Evolutionary conservation across 2,329 filamentous ascomycete species (phyloP).

Genomic region (Cryoendolithus antarcticus): DNA sequence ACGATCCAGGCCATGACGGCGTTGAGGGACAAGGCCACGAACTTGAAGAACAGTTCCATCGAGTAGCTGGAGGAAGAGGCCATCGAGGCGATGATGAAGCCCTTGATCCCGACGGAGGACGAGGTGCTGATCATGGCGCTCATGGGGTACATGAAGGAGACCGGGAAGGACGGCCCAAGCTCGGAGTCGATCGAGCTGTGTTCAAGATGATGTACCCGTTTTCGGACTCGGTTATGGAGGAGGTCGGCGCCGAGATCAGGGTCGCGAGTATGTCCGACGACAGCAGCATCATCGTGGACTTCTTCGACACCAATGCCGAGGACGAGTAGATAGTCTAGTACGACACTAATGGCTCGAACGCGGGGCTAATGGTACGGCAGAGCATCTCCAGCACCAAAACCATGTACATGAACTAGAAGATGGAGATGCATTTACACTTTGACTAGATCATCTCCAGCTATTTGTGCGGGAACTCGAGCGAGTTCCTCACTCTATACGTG

Average conservation of each 20-base stretch:
- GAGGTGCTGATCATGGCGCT: slow-evolving; percentile 1
- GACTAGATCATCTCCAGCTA: no score
- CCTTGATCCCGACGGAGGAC: neutral
- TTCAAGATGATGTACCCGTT: slow-evolving; percentile 1
- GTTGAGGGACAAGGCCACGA: neutral
- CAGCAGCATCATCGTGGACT: neutral
- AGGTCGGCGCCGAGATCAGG: neutral
- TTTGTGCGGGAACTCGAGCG: no score
- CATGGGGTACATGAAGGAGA: neutral
- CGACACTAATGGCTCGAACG: no score
- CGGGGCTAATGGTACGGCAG: no score
- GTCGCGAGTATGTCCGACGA: neutral
- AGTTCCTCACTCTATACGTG: no score
- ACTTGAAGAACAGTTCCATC: neutral
- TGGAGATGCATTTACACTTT: no score
- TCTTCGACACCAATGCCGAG: neutral
- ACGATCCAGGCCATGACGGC: neutral
- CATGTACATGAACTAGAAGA: no score
- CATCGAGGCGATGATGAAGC: neutral
- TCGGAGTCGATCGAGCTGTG: slow-evolving; percentile 1
- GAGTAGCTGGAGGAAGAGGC: neutral
- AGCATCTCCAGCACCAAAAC: no score
- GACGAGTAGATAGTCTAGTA: no score
- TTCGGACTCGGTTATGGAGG: neutral
- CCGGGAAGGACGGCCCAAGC: neutral